Evolutionary conservation across 768 basidiomycete species (phyloP).

Genomic region (Hysterangium stoloniferum): DNA sequence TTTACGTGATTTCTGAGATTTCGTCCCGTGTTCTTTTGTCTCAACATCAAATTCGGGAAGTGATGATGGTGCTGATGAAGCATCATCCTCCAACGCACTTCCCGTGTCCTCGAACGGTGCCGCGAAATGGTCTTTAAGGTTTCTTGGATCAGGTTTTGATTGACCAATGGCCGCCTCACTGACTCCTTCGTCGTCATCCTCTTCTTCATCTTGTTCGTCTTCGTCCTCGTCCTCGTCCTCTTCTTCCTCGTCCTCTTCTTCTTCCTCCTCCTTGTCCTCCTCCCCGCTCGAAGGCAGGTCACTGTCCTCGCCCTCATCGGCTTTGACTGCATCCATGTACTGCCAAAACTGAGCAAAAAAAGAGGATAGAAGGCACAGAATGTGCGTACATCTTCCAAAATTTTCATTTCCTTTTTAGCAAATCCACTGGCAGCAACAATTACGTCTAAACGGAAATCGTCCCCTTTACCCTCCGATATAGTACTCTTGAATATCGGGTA

Average conservation of each 20-base stretch:
- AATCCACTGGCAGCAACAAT: slow-evolving; percentile 94
- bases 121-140: not conserved
- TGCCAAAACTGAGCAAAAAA: slow-evolving; percentile 21
- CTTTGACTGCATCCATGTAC: slow-evolving; percentile 59
- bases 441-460: slow-evolving; percentile 75
- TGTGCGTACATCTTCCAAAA: slow-evolving; percentile 71
- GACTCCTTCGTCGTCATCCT: not conserved
- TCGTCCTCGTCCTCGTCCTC: slow-evolving; percentile 28
- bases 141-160: not conserved
- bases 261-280: slow-evolving; percentile 30
- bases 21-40: slow-evolving; percentile 36
- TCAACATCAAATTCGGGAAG: slow-evolving; percentile 32
- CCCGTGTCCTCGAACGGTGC: too few species aligned
- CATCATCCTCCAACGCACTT: slow-evolving; percentile 16
- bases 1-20: slow-evolving; percentile 18
- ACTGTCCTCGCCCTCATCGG: slow-evolving; percentile 24
- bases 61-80: slow-evolving; percentile 41
- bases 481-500: slow-evolving; percentile 81
- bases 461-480: slow-evolving; percentile 35
- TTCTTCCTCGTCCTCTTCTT: slow-evolving; percentile 32
- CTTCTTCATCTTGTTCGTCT: slow-evolving; percentile 15
- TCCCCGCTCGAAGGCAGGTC: slow-evolving; percentile 18
- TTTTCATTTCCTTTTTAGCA: slow-evolving; percentile 70
- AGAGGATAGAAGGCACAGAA: not conserved
- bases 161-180: not conserved